Percentiles rank a stretch among this genome's conserved stretches.
These are phyloP conservation scores for Magnusiomyces tetraspermus DNA, from an alignment of 1,139 yeast genomes.

Conservation along the genomic window DNA sequence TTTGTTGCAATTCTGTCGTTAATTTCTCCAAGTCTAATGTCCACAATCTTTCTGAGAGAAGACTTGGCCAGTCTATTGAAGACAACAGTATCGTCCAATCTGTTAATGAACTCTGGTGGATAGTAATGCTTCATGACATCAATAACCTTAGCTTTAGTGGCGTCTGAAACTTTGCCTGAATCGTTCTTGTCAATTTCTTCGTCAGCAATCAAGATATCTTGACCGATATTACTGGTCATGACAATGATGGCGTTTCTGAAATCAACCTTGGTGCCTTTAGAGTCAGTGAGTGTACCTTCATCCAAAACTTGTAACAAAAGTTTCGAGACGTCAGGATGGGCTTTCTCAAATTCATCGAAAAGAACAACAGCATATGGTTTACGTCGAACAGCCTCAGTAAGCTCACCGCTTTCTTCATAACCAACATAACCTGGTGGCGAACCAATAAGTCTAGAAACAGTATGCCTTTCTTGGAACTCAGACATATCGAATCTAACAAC, in stretches of 20 bases:
- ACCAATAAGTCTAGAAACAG: constrained; percentile 83
- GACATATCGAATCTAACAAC: constrained; percentile 94
- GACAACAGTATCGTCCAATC: constrained; percentile 82
- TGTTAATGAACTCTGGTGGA: constrained; percentile 91
- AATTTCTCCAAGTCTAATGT: constrained; percentile 71
- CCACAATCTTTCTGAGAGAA: constrained; percentile 69
- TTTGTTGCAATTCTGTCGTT: constrained; percentile 70
- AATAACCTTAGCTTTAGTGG: constrained; percentile 47
- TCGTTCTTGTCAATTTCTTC: constrained; percentile 41
- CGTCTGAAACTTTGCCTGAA: constrained; percentile 39
- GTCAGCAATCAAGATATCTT: constrained; percentile 69
- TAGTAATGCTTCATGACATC: constrained; percentile 62
- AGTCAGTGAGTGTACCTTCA: constrained; percentile 89
- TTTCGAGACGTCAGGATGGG: constrained; percentile 88
- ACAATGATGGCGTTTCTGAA: constrained; percentile 90
- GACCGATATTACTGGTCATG: constrained; percentile 97
- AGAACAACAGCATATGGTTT: constrained; percentile 88
- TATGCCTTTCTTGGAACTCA: constrained; percentile 91
- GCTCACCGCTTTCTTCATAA: constrained; percentile 85
- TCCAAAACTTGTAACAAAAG: constrained; percentile 83
- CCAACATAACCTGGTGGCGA: constrained; percentile 99
- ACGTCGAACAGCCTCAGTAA: constrained; percentile 91
- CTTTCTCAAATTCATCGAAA: constrained; percentile 95
- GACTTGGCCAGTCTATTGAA: constrained; percentile 77
- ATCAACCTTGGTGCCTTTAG: constrained; percentile 89